Percentiles rank a stretch among this genome's conserved stretches.
These are phyloP conservation scores for Hibiscus mutabilis DNA, from an alignment of 345 rosid species.

Conservation along the genomic window DNA sequence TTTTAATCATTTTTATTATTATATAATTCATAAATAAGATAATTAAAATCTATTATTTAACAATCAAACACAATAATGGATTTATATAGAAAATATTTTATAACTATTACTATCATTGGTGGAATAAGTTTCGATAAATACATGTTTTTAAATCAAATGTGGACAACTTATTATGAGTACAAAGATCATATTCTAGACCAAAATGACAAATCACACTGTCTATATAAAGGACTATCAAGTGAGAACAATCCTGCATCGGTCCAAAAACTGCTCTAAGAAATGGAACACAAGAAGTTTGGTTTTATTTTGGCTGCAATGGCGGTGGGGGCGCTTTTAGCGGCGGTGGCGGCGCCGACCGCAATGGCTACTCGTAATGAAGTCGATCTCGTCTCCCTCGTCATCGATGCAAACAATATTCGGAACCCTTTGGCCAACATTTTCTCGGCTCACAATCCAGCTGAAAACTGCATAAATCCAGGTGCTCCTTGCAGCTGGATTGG, in stretches of 20 bases:
- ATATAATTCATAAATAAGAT: too few relatives aligned
- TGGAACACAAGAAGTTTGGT: neutral
- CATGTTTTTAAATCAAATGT: too few relatives aligned
- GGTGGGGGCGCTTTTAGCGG: too few relatives aligned
- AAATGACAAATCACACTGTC: neutral
- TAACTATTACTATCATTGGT: too few relatives aligned
- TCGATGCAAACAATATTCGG: neutral
- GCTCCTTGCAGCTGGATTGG: too few relatives aligned
- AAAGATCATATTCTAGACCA: too few relatives aligned
- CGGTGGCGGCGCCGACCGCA: neutral
- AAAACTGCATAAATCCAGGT: neutral
- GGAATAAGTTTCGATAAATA: too few relatives aligned
- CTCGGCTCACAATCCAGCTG: neutral
- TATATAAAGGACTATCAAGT: neutral
- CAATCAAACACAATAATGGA: too few relatives aligned
- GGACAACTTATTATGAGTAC: too few relatives aligned
- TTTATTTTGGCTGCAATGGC: neutral
- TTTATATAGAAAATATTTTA: too few relatives aligned
- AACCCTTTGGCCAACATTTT: neutral
- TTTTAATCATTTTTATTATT: too few relatives aligned
- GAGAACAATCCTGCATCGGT: neutral
- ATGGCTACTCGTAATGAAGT: neutral
- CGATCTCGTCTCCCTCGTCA: neutral
- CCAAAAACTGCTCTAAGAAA: neutral
- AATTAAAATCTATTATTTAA: too few relatives aligned